Base-by-base conservation (phyloP, 2,329 filamentous ascomycete genomes). In the Clarireedia homoeocarpa region DNA sequence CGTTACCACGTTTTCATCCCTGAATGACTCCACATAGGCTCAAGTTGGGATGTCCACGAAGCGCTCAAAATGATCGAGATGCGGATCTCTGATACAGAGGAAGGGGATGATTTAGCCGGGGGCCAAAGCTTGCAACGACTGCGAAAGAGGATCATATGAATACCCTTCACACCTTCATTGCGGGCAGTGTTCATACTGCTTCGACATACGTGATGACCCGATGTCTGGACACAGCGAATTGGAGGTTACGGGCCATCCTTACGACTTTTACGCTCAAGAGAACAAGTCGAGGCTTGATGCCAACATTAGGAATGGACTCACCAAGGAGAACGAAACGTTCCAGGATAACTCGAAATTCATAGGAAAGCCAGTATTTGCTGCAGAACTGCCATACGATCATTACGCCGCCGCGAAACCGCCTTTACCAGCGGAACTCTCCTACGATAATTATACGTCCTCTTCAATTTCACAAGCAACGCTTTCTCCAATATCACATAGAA, bases 191-290 rank as follows among this genome's bases (percentile, higher is more conserved):
- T 14, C 27, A 27, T 26, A 48, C 15, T 15, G 5, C 36, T 52
- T 9, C 23, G 27, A 48, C 40, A 26, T 53, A 47, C 42, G 51
- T 53, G 42, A 48, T 54, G 34, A 42, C n/a, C 45, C 30, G 45
- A 39, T 54, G 44, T 47, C 45, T 54, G 52, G 27, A 54, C 24
- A 54, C 24, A 46, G 40, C 40, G 30, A 30, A 6, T 53, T 46
- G 26, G 40, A 53, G 51, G 30, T 53, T 53, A 17, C 44, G 12
- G 45, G 45, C 23, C 51, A 46, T 10, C 40, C 51, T 34, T 53
- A 46, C 23, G 51, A 53, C 27, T 46, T 40, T 17, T 53, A 53
- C 20, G 51, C 24, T 2, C 51, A 24, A n/a, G 39, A 53, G 23
- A 26, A 46, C 10, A 24, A 42, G 12, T 24, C 6, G 9, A 23